Evolutionary conservation across 148 eudicot genomes (phyloP).

Genomic region (Rhododendron mucronatum): DNA sequence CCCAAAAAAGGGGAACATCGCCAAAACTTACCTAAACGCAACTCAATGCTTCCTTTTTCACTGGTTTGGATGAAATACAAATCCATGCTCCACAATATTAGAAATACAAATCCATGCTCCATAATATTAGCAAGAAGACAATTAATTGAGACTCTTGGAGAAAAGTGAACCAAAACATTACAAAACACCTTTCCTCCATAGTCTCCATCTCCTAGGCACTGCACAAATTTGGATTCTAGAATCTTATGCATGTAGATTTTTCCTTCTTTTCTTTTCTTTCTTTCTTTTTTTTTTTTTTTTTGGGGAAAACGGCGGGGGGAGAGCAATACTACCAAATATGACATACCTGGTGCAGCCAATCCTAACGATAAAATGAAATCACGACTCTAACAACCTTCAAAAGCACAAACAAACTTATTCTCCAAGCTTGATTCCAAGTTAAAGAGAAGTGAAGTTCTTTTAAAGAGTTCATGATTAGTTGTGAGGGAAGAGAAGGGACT

Average conservation of each 20-base stretch:
- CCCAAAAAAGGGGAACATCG: not conserved
- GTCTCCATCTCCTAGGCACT: not conserved
- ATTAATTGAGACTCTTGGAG: not conserved
- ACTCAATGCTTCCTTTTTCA: not conserved
- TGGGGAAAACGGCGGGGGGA: too few relatives aligned
- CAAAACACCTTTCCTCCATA: not conserved
- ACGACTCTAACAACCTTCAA: not conserved
- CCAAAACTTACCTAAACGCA: not conserved
- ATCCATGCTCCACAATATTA: not conserved
- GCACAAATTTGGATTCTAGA: not conserved
- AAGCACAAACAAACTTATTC: not conserved
- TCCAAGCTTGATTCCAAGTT: not conserved
- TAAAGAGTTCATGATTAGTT: not conserved
- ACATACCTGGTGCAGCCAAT: not conserved
- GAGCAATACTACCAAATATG: not conserved
- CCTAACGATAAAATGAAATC: not conserved
- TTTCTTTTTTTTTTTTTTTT: too few relatives aligned
- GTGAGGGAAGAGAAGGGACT: not conserved
- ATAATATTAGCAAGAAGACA: not conserved
- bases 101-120: not conserved
- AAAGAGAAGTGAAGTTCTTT: not conserved
- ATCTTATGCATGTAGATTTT: not conserved
- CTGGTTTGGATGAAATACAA: not conserved
- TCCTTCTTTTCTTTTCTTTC: too few relatives aligned
- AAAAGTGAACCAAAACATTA: not conserved